Conservation (phyloP, 306 rosid species). For the Canavalia gladiata region DNA sequence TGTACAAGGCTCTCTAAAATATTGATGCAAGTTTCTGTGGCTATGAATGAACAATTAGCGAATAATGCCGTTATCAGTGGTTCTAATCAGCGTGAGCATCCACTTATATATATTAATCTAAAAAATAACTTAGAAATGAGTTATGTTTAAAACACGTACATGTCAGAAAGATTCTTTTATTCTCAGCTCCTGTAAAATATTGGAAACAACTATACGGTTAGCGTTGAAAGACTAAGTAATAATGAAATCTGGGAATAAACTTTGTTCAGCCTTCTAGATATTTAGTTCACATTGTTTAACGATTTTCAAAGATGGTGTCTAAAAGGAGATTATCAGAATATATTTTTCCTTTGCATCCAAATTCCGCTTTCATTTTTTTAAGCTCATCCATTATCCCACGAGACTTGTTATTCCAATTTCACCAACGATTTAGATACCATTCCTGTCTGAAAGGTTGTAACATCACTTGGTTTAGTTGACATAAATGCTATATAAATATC, state of each 20-base stretch:
- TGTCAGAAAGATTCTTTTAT: conserved; percentile 46
- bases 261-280: conserved; percentile 52
- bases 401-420: conserved; percentile 65
- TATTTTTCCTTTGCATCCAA: conserved; percentile 69
- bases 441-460: conserved; percentile 62
- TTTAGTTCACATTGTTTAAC: conserved; percentile 51
- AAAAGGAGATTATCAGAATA: conserved; percentile 64
- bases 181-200: conserved; percentile 43
- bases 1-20: background rate
- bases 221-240: conserved; percentile 41
- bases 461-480: conserved; percentile 54
- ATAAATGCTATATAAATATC: conserved; percentile 47
- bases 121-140: background rate
- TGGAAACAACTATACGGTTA: conserved; percentile 27
- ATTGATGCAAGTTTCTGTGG: conserved; percentile 41
- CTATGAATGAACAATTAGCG: conserved; percentile 28
- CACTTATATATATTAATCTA: conserved; percentile 8
- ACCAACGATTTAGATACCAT: conserved; percentile 67
- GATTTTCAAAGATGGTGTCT: conserved; percentile 56
- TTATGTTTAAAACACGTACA: conserved; percentile 5
- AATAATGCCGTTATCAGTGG: conserved; percentile 42
- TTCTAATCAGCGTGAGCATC: conserved; percentile 38
- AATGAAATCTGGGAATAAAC: conserved; percentile 57
- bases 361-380: conserved; percentile 51
- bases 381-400: conserved; percentile 58